Percentiles rank a stretch among this genome's conserved stretches.
Evolutionary conservation across 2,329 filamentous ascomycete species (phyloP).

Genomic region (Trichoderma koningii): DNA sequence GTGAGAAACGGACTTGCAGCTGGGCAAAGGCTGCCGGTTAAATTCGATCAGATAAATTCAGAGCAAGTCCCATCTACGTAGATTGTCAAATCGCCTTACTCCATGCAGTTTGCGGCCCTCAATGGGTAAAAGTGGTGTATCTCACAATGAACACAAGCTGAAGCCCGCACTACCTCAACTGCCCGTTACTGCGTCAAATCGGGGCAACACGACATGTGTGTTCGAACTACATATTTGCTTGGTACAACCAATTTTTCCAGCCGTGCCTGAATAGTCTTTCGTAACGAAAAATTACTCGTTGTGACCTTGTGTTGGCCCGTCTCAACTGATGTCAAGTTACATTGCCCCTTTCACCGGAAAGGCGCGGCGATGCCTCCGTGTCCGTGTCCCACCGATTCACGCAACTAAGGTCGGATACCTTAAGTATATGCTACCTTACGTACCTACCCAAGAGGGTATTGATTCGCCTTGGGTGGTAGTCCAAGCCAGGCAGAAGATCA

Average conservation of each 20-base stretch:
- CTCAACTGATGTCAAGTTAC: not conserved
- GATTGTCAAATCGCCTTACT: no score
- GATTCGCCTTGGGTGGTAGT: no score
- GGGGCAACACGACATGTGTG: not conserved
- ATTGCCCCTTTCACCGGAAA: not conserved
- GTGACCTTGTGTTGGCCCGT: not conserved
- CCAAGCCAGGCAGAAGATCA: no score
- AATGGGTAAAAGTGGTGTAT: not conserved
- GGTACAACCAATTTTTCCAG: not conserved
- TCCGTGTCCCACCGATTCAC: no score
- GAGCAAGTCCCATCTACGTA: no score
- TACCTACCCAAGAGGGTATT: no score
- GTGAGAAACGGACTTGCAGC: no score
- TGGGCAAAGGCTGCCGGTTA: not conserved
- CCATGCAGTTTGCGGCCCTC: no score
- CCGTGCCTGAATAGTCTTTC: not conserved
- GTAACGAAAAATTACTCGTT: not conserved
- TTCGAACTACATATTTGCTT: no score
- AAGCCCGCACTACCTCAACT: not conserved
- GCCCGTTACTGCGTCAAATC: not conserved
- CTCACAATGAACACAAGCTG: not conserved
- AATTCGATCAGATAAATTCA: not conserved
- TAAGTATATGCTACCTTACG: no score
- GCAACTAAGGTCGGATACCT: no score
- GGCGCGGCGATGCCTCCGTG: not conserved